A percentile compares a stretch with the other conserved stretches of the same genome.
These are phyloP conservation scores for Volvox reticuliferus DNA, from an alignment of 139 green algal species.

Conservation along the genomic window DNA sequence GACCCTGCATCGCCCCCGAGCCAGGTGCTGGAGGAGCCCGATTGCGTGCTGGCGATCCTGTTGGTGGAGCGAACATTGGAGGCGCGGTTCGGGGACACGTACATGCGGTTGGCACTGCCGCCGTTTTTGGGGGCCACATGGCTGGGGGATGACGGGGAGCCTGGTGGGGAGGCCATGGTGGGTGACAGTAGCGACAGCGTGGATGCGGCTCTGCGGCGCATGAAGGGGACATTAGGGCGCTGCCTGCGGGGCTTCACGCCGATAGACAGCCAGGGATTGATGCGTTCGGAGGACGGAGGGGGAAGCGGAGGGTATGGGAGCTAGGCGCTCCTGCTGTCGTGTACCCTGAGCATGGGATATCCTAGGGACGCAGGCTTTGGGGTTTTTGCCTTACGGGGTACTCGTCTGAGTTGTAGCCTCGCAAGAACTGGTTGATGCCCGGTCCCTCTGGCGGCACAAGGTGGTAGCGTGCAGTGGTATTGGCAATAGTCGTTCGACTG, in stretches of 20 bases:
- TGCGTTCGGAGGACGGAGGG: not conserved
- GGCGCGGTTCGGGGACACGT: slow-evolving; percentile 22
- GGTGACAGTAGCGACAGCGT: not conserved
- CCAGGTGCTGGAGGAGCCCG: slow-evolving; percentile 31
- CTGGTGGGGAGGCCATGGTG: not conserved
- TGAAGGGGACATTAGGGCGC: not conserved
- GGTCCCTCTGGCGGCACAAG: too few species aligned
- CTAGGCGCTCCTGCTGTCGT: too few species aligned
- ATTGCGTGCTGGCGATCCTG: slow-evolving; percentile 44
- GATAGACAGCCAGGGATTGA: not conserved
- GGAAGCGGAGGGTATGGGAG: not conserved
- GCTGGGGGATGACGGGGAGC: not conserved
- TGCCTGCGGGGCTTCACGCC: slow-evolving; percentile 34
- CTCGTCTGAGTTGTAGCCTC: too few species aligned
- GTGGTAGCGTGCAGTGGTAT: too few species aligned
- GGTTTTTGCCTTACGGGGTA: too few species aligned
- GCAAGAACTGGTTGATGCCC: too few species aligned
- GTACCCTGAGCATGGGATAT: too few species aligned
- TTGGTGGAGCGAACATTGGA: slow-evolving; percentile 13
- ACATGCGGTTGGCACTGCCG: slow-evolving; percentile 37
- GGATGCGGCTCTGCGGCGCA: not conserved
- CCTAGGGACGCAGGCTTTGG: too few species aligned
- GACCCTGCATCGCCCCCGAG: not conserved
- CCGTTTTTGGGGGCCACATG: not conserved
- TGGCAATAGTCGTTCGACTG: too few species aligned